Base-by-base conservation (phyloP, 345 rosid genomes). In the Brassica juncea region DNA sequence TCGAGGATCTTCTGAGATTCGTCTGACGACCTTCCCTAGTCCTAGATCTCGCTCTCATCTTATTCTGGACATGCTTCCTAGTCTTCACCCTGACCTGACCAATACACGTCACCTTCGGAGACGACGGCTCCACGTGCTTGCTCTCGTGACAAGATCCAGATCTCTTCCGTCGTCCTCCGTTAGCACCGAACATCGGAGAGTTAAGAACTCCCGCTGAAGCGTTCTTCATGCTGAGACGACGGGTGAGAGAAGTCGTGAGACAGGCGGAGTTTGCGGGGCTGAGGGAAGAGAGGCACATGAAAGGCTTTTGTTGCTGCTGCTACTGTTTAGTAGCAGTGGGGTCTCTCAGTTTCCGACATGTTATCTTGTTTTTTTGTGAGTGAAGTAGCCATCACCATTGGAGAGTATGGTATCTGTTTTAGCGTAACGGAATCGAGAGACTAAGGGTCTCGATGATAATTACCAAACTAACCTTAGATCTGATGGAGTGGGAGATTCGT, bases 1-100 rank as follows among this genome's bases (percentile, higher is more conserved):
- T 6, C 0, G 75, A 70, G n/a, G 68, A 73, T 78, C 86, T 91
- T 65, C 94, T 82, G 64, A 92, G 90, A 59, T 93, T 89, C 10
- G 84, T 80, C 55, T 92, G 35, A 32, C 97, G 12, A 4, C 91
- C 89, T 70, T 85, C 75, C n/a, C 19, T 19, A 19, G 88, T 86
- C 23, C 78, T 83, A 32, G 97, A 90, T 89, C 92, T 86, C 11
- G 91, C 82, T 71, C 90, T 75, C 61, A 90, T 78, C 84, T 85
- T 92, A 85, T 85, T 91, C 86, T 86, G 91, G 11, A 89, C 91
- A 60, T 92, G 97, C 78, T 92, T 94, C 87, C 94, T 94, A 15
- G 99, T 91, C 86, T 94, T 94, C 3, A 94, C 99, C 30, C 99
- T 82, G n/a, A 94, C 99, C 59, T 92, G 99, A 10, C 99, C 99